phyloP scores from a whole-genome alignment of 108 stramenopile species.

The Cyclotella kingstonii region DNA sequence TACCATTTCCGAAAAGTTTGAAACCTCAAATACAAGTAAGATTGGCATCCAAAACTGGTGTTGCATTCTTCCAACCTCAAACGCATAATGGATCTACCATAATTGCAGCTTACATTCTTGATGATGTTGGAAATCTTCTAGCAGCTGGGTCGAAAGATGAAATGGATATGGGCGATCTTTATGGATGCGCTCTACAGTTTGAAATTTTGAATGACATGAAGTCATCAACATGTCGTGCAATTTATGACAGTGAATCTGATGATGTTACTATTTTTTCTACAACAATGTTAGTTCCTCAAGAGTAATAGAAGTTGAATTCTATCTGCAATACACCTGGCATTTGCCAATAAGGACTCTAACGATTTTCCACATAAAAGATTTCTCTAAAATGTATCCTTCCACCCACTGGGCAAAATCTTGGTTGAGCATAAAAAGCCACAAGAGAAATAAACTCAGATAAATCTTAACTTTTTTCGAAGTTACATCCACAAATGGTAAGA shows the following conservation, averaged over 20 bases:
- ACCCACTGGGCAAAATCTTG: no score
- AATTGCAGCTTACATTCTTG: constrained; percentile 50
- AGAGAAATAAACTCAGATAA: no score
- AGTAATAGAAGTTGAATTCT: no score
- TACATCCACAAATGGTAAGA: no score
- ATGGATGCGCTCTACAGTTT: constrained; percentile 40
- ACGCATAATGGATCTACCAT: constrained; percentile 14
- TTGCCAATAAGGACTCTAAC: no score
- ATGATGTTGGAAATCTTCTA: constrained; percentile 35
- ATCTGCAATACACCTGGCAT: no score
- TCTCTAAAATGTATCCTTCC: no score
- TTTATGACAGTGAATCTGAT: constrained; percentile 28
- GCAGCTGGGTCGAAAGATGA: constrained; percentile 55
- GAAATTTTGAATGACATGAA: constrained; percentile 18
- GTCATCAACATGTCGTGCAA: constrained; percentile 26
- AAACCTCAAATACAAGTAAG: constrained; percentile 41
- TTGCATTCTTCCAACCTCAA: constrained; percentile 32
- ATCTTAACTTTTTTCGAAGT: no score
- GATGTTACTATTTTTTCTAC: constrained; percentile 27
- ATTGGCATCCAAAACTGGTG: constrained; percentile 25
- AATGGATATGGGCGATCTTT: constrained; percentile 33
- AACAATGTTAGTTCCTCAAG: constrained; percentile 24
- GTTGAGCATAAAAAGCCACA: no score
- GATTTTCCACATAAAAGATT: no score
- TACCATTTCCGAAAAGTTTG: constrained; percentile 35